Percentiles rank a stretch among this genome's conserved stretches.
Conservation (phyloP, 2,329 filamentous ascomycete genomes). For the Aspergillus ochraceus region DNA sequence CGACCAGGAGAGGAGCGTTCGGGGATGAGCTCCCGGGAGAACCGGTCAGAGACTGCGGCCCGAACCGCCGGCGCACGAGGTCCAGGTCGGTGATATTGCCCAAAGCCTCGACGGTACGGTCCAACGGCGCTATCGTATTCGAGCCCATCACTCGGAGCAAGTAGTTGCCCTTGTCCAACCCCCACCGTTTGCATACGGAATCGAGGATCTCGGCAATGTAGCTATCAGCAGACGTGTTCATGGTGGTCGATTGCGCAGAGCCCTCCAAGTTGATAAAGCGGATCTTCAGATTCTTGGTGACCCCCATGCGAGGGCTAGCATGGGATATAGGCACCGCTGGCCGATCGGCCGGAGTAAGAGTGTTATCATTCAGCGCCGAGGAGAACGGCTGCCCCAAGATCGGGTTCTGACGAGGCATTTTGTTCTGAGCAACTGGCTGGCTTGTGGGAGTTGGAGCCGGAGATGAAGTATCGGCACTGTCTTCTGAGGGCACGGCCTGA, state of each 20-base stretch:
- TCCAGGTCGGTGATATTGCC: conserved; percentile 62
- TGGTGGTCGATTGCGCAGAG: conserved; percentile 52
- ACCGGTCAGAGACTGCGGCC: conserved; percentile 56
- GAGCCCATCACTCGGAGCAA: conserved; percentile 64
- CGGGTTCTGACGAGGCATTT: conserved; percentile 37
- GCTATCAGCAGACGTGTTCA: conserved; percentile 63
- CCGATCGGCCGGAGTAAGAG: conserved; percentile 47
- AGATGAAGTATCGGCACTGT: conserved; percentile 23
- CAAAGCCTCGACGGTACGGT: conserved; percentile 65
- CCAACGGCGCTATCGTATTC: conserved; percentile 62
- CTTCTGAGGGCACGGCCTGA: conserved; percentile 29
- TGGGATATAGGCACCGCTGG: conserved; percentile 45
- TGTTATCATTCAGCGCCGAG: conserved; percentile 47
- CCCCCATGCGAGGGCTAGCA: conserved; percentile 57
- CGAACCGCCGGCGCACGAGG: conserved; percentile 62
- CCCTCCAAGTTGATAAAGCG: conserved; percentile 62
- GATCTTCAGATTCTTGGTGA: conserved; percentile 59
- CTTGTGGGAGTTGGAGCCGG: conserved; percentile 21
- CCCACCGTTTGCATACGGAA: conserved; percentile 61
- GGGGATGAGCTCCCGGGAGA: conserved; percentile 63
- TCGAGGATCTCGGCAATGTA: conserved; percentile 69
- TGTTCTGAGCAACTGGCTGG: conserved; percentile 24
- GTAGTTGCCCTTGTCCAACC: conserved; percentile 64
- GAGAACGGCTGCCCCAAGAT: conserved; percentile 48
- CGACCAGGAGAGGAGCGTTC: conserved; percentile 63